Base-by-base conservation (phyloP, 495 filamentous ascomycete species). In the Neurospora sp. region DNA sequence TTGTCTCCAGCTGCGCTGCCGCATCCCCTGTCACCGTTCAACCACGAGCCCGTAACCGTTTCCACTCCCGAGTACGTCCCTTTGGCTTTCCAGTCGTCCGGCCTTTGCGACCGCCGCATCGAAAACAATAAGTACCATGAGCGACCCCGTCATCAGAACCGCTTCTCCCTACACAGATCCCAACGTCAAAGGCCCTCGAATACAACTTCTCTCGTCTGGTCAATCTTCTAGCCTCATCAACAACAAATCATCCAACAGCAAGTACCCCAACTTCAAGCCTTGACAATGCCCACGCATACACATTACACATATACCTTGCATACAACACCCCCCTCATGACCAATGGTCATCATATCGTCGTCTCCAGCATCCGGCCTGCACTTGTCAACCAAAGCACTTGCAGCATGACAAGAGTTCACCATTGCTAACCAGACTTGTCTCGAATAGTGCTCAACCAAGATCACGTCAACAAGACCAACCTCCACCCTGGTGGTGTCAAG, bases 401-500 rank as follows among this genome's bases (percentile, higher is more conserved):
- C 68, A 40, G 68, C 40, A 45, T 27, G 75, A 68, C 78, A 71
- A 35, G n/a, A 59, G 18, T 22, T 42, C 14, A 14, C 27, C 41
- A 27, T 38, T 12, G 20, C 59, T 69, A 69, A 74, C 61, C 61
- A 20, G 35, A 31, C n/a, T 69, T 10, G 40, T 31, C 20, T 45
- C 39, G 20, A 53, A 87, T 90, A 93, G 91, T 94, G 87, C 84
- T 91, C 81, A 68, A 77, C 53, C 53, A 61, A 72, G 88, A 87
- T 77, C 90, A 87, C 77, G 94, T 96, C 75, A 96, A 97, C 87
- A 93, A 93, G 84, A 97, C 93, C 78, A 88, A 88, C 74, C 88
- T 96, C 79, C 85, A 98, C 88, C 95, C 95, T 73, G 86, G 91
- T 81, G 95, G 95, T 90, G 92, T 98, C 70, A 87, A 92, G 94